A percentile compares a stretch with the other conserved stretches of the same genome.
phyloP scores from a whole-genome alignment of 345 rosid species.

The Heritiera fomes region DNA sequence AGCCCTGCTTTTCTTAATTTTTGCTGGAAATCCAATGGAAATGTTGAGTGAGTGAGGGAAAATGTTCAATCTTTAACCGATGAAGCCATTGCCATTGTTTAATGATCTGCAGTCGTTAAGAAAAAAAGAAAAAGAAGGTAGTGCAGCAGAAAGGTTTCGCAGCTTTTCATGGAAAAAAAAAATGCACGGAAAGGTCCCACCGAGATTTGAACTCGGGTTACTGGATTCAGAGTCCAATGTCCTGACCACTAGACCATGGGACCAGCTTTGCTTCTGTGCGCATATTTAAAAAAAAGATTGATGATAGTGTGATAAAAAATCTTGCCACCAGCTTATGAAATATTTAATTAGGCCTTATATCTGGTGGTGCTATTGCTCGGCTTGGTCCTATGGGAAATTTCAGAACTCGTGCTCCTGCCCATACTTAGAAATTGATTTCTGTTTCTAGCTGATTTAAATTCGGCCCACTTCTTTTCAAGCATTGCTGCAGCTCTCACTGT shows the following conservation, averaged over 20 bases:
- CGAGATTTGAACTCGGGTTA: conserved; percentile 99
- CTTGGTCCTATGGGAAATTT: not conserved
- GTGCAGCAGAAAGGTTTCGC: too few species aligned
- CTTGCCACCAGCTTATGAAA: not conserved
- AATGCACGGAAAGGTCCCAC: conserved; percentile 34
- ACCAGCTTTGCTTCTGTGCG: conserved; percentile 21
- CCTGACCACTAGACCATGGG: conserved; percentile 90
- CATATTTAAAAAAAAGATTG: too few species aligned
- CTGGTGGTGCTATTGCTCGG: too few species aligned
- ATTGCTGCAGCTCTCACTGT: not conserved
- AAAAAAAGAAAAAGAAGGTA: too few species aligned
- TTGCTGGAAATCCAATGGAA: too few species aligned
- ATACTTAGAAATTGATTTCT: not conserved
- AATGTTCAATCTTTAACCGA: too few species aligned
- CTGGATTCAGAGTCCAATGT: conserved; percentile 94
- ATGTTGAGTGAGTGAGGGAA: too few species aligned
- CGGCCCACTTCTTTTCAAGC: not conserved
- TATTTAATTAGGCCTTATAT: not conserved
- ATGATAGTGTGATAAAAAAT: not conserved
- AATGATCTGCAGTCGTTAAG: too few species aligned
- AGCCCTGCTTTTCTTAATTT: too few species aligned
- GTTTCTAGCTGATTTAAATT: too few species aligned
- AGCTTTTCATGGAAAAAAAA: too few species aligned
- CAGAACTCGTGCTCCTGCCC: not conserved
- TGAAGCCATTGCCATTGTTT: too few species aligned